Percentiles rank a stretch among this genome's conserved stretches.
phyloP scores from a whole-genome alignment of 371 early-diverging fungal genomes.

The Funneliformis caledonium region DNA sequence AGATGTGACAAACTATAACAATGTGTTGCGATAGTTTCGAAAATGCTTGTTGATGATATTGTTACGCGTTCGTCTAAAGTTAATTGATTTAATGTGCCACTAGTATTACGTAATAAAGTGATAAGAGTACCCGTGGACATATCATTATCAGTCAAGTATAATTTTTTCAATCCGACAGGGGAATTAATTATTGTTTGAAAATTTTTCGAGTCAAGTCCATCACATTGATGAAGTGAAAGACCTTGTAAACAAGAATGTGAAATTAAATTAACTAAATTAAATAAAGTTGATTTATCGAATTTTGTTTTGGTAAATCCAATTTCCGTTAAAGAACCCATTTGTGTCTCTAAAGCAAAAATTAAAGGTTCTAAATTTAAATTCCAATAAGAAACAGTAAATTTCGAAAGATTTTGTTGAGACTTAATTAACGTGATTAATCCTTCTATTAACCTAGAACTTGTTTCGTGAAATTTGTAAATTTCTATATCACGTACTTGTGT shows the following conservation, averaged over 20 bases:
- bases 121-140: background rate
- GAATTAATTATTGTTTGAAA: background rate
- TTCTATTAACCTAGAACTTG: background rate
- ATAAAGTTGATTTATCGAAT: background rate
- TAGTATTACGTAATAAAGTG: background rate
- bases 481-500: background rate
- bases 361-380: background rate
- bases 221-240: background rate
- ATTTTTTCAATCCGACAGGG: background rate
- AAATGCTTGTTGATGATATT: background rate
- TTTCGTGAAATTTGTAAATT: background rate
- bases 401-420: background rate
- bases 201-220: background rate
- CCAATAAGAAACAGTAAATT: background rate
- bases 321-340: background rate
- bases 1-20: background rate
- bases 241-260: background rate
- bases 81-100: background rate
- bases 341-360: background rate
- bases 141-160: background rate
- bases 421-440: background rate
- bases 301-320: background rate
- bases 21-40: background rate
- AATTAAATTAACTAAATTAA: background rate
- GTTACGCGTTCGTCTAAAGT: background rate